Evolutionary conservation across 2,329 filamentous ascomycete species (phyloP).

Genomic region (Plectosphaerella cucumerina): DNA sequence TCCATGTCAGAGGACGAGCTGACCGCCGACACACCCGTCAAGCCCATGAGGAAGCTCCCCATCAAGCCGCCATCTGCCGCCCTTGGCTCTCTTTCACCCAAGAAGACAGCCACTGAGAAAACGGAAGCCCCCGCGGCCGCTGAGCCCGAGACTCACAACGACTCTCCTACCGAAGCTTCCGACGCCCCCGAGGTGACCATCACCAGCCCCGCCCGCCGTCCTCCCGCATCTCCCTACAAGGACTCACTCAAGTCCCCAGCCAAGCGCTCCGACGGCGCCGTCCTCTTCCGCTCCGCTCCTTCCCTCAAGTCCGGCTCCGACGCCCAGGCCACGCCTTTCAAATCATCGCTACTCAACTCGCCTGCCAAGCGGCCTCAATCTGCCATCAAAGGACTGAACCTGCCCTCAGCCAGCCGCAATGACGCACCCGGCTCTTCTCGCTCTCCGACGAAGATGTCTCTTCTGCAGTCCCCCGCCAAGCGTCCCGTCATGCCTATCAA

Average conservation of each 20-base stretch:
- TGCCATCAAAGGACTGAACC: slow-evolving; percentile 32
- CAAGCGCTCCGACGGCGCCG: slow-evolving; percentile 43
- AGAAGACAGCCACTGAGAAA: slow-evolving; percentile 13
- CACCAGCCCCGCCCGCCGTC: slow-evolving; percentile 52
- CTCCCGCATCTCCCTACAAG: slow-evolving; percentile 47
- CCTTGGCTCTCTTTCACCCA: slow-evolving; percentile 18
- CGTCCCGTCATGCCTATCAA: slow-evolving; percentile 40
- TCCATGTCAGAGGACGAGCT: slow-evolving; percentile 59
- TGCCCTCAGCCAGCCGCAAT: slow-evolving; percentile 17
- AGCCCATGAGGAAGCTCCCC: slow-evolving; percentile 51
- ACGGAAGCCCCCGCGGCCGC: neutral
- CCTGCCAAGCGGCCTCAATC: slow-evolving; percentile 47
- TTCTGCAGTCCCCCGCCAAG: slow-evolving; percentile 51
- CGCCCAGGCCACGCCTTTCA: slow-evolving; percentile 23
- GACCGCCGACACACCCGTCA: slow-evolving; percentile 44
- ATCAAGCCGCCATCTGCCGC: slow-evolving; percentile 40
- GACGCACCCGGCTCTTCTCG: slow-evolving; percentile 19
- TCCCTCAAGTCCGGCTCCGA: slow-evolving; percentile 24
- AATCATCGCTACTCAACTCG: slow-evolving; percentile 39
- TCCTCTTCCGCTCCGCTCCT: slow-evolving; percentile 22
- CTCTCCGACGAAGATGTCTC: slow-evolving; percentile 40
- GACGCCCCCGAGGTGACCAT: slow-evolving; percentile 24
- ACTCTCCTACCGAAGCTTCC: neutral
- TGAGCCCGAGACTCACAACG: slow-evolving; percentile 6
- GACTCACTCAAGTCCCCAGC: slow-evolving; percentile 54